These are phyloP conservation scores for Suillus discolor DNA, from an alignment of 768 basidiomycete species.

Conservation along the genomic window DNA sequence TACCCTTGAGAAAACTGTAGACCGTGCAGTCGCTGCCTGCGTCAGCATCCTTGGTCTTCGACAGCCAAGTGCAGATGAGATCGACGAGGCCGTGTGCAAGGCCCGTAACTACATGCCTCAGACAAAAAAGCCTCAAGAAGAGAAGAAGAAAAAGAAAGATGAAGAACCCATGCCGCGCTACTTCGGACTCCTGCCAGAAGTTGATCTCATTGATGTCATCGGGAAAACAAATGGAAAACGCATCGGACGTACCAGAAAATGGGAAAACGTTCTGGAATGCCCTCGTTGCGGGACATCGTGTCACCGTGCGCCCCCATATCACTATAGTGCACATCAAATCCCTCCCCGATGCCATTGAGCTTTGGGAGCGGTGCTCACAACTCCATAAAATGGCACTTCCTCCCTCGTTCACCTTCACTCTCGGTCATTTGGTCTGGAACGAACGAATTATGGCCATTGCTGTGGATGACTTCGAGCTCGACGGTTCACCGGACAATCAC, in stretches of 20 bases:
- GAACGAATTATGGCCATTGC: constrained; percentile 79
- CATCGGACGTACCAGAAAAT: neutral
- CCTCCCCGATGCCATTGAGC: constrained; percentile 33
- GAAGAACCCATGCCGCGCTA: neutral
- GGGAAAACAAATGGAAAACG: neutral
- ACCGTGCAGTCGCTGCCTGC: neutral
- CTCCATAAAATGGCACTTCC: constrained; percentile 30
- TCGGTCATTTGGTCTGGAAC: constrained; percentile 42
- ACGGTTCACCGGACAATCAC: constrained; percentile 24
- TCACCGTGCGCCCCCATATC: neutral
- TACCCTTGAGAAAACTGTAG: constrained; percentile 12
- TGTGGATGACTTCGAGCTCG: constrained; percentile 57
- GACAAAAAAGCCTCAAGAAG: neutral
- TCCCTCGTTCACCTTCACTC: constrained; percentile 60
- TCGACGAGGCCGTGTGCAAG: neutral
- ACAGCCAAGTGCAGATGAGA: neutral
- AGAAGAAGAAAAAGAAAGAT: neutral
- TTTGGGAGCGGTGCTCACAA: constrained; percentile 45
- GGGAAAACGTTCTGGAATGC: neutral
- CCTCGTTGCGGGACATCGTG: neutral
- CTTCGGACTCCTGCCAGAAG: neutral
- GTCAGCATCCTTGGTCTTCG: neutral
- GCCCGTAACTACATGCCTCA: neutral
- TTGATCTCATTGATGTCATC: neutral
- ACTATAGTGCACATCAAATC: constrained; percentile 59